These are phyloP conservation scores for Cystobasidium slooffiae DNA, from an alignment of 1,284 basidiomycete species.

Conservation along the genomic window DNA sequence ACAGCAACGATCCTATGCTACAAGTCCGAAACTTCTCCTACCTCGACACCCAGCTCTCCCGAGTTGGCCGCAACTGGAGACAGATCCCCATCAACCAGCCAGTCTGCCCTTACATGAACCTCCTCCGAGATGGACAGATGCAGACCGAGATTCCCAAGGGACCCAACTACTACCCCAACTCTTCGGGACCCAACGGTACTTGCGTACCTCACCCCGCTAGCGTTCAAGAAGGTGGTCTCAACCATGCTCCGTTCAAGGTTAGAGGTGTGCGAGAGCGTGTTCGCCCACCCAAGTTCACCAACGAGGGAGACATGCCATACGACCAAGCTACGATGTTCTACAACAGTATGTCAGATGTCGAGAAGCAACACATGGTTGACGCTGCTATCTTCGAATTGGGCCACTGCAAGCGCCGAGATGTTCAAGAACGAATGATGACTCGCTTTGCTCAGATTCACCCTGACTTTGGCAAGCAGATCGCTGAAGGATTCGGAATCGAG, in stretches of 20 bases:
- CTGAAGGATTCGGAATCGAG: constrained; percentile 64
- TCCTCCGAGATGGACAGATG: constrained; percentile 68
- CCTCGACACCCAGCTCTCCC: constrained; percentile 70
- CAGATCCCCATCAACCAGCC: constrained; percentile 78
- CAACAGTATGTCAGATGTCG: constrained; percentile 71
- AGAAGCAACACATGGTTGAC: constrained; percentile 68
- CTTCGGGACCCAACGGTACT: constrained; percentile 58
- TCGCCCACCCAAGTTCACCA: constrained; percentile 68
- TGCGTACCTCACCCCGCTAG: constrained; percentile 57
- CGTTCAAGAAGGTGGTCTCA: constrained; percentile 64
- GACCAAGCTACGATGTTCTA: constrained; percentile 74
- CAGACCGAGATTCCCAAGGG: constrained; percentile 68
- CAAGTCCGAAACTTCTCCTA: constrained; percentile 83
- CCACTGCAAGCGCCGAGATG: constrained; percentile 73
- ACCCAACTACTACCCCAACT: constrained; percentile 76
- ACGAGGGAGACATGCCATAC: constrained; percentile 64
- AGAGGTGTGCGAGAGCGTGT: constrained; percentile 70
- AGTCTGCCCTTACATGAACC: constrained; percentile 74
- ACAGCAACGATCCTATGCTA: constrained; percentile 79
- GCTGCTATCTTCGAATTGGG: constrained; percentile 78
- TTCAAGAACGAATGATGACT: constrained; percentile 70
- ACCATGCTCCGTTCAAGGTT: constrained; percentile 58
- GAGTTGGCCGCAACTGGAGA: constrained; percentile 65
- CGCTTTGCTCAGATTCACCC: constrained; percentile 71
- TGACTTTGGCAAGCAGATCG: constrained; percentile 69